These are phyloP conservation scores for Microsporum canis DNA, from an alignment of 2,329 filamentous ascomycete genomes.

Conservation along the genomic window DNA sequence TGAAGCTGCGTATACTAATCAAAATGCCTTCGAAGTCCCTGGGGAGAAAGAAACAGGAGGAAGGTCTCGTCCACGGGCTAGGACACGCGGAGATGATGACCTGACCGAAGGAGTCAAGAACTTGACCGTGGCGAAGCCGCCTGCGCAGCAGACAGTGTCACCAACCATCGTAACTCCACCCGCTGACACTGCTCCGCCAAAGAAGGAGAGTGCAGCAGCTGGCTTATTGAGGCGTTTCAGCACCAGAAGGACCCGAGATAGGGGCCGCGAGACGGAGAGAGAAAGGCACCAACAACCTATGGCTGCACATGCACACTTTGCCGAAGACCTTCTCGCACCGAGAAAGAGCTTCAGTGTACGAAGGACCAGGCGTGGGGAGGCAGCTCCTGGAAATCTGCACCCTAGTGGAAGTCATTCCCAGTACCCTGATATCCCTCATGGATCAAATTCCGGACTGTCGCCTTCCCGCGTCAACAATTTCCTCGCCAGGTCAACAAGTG, in stretches of 20 bases:
- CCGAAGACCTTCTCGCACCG: conserved; percentile 55
- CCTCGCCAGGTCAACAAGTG: conserved; percentile 77
- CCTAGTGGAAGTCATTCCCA: conserved; percentile 53
- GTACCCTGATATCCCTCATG: conserved; percentile 66
- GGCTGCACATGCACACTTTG: conserved; percentile 69
- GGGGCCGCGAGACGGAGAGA: conserved; percentile 31
- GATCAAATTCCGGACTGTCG: conserved; percentile 53
- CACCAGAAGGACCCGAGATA: conserved; percentile 58
- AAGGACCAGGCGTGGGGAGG: conserved; percentile 45
- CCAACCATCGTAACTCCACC: conserved; percentile 46
- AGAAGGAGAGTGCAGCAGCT: conserved; percentile 78
- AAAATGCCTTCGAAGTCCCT: conserved; percentile 71
- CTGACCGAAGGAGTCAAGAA: conserved; percentile 61
- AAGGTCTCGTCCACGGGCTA: conserved; percentile 68
- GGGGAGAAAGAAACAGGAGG: conserved; percentile 80
- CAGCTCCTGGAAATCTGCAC: conserved; percentile 45
- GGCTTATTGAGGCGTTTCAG: conserved; percentile 82
- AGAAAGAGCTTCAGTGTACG: conserved; percentile 85
- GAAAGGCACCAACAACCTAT: conserved; percentile 55
- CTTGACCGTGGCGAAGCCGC: conserved; percentile 43
- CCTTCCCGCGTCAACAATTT: conserved; percentile 53
- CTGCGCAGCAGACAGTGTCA: conserved; percentile 32
- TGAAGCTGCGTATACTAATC: conserved; percentile 79
- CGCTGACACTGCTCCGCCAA: conserved; percentile 47
- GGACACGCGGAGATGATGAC: conserved; percentile 93